phyloP scores from a whole-genome alignment of 768 basidiomycete genomes.

The Lenzites betulinus region DNA sequence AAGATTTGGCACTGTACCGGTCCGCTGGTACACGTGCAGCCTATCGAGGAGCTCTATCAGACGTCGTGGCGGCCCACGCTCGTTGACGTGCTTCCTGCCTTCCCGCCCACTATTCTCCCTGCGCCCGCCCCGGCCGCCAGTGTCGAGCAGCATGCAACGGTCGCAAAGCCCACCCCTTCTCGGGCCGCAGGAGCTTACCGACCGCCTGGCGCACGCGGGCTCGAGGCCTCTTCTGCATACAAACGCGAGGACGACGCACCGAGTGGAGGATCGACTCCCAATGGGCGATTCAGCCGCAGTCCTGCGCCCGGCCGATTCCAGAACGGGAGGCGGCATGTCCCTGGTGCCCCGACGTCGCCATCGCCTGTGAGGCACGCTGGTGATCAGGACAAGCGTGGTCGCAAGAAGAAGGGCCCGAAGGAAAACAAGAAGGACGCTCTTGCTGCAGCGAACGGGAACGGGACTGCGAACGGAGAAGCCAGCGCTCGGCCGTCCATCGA shows the following conservation, averaged over 20 bases:
- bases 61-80: constrained; percentile 78
- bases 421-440: constrained; percentile 41
- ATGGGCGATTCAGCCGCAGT: constrained; percentile 59
- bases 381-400: constrained; percentile 56
- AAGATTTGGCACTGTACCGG: constrained; percentile 96
- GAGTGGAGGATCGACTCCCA: constrained; percentile 64
- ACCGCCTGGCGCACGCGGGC: constrained; percentile 90
- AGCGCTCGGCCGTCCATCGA: constrained; percentile 39
- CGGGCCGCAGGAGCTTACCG: constrained; percentile 89
- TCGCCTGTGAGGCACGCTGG: constrained; percentile 47
- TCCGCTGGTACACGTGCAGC: constrained; percentile 80
- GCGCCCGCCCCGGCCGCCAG: constrained; percentile 68
- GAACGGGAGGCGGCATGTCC: constrained; percentile 60
- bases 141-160: constrained; percentile 49
- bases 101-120: constrained; percentile 64
- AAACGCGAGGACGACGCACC: constrained; percentile 84
- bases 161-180: constrained; percentile 54
- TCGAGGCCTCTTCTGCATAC: constrained; percentile 85
- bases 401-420: constrained; percentile 54
- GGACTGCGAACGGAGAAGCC: constrained; percentile 14
- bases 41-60: constrained; percentile 89
- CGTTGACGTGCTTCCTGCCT: constrained; percentile 64
- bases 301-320: constrained; percentile 46
- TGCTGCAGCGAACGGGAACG: constrained; percentile 1
- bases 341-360: constrained; percentile 62